phyloP scores from a whole-genome alignment of 306 rosid species.

The Fragaria vesca region DNA sequence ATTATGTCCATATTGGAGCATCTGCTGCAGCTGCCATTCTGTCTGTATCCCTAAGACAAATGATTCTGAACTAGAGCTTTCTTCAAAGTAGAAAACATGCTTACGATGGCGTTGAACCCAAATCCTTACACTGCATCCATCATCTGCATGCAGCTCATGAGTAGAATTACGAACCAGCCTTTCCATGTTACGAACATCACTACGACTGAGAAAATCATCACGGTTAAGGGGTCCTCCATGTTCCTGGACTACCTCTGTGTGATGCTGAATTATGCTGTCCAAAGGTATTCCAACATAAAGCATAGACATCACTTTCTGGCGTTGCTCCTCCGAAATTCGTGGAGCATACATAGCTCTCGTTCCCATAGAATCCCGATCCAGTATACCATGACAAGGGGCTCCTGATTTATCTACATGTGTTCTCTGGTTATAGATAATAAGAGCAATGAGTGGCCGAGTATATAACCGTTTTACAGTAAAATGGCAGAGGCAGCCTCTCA shows the following conservation, averaged over 20 bases:
- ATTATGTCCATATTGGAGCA: constrained; percentile 62
- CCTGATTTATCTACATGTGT: constrained; percentile 71
- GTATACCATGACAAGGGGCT: constrained; percentile 75
- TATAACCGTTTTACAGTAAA: constrained; percentile 76
- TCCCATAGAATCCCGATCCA: constrained; percentile 71
- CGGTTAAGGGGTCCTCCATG: constrained; percentile 75
- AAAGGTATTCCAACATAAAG: constrained; percentile 65
- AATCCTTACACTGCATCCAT: constrained; percentile 53
- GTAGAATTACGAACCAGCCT: constrained; percentile 60
- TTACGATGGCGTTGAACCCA: constrained; percentile 76
- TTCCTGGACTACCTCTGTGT: constrained; percentile 58
- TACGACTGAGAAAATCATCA: constrained; percentile 70
- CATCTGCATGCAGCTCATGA: constrained; percentile 48
- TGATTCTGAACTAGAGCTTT: constrained; percentile 37
- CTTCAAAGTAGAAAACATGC: constrained; percentile 64
- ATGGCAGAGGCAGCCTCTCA: constrained; percentile 85
- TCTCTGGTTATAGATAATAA: constrained; percentile 70
- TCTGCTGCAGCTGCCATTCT: constrained; percentile 86
- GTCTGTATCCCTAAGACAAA: constrained; percentile 76
- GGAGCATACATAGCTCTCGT: constrained; percentile 91
- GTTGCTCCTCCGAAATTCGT: constrained; percentile 75
- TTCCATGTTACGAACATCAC: constrained; percentile 85
- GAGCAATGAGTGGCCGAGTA: constrained; percentile 56
- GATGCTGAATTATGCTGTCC: constrained; percentile 67
- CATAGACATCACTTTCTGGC: constrained; percentile 75